Base-by-base conservation (phyloP, 139 green algal genomes). In the Chlorella sp. region DNA sequence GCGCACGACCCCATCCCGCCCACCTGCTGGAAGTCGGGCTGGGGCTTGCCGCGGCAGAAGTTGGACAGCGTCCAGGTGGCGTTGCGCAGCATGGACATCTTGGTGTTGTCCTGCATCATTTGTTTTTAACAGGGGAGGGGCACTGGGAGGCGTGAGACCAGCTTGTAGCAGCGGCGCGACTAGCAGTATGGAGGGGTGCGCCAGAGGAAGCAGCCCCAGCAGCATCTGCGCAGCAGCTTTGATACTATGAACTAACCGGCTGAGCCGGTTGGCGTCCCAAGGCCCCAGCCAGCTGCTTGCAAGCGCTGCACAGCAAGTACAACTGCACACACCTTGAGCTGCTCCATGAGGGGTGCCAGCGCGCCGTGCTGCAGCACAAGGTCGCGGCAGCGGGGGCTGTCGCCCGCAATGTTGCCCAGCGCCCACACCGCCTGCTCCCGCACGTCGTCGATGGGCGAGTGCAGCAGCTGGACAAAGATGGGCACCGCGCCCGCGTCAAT, bases 51-150 rank as follows among this genome's bases (percentile, higher is more conserved):
- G 32, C 98, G 91, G 93, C 98, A 99, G 89, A 99, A 99, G 91
- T 99, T 99, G 44, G 95, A 98, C 25, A 99, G 94, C n/a, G 98
- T 99, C 98, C 98, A 99, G 36, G 98, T 99, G 21, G 97, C 98
- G 88, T 99, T 99, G 70, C 98, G 92, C 76, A 99, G 91, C 98
- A 99, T 99, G 47, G 93, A 96, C 26, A 99, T 90, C 87, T 99
- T 99, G 74, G 91, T 91, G 83, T 94, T 88, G 72, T 98, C 94
- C 78, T 95, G 95, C 23, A 98, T 91, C 44, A 51, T n/a, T n/a
- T n/a, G n/a, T n/a, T n/a, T n/a, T n/a, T n/a, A n/a, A n/a, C n/a
- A 9, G 9, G 44, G 44, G 44, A 51, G 44, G 44, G 44, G 6
- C 7, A 51, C 7, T 51, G 44, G 6, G 44, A 51, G 44, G 44